Conservation (phyloP, 352 stramenopile genomes). For the Blastocystis sp. region DNA sequence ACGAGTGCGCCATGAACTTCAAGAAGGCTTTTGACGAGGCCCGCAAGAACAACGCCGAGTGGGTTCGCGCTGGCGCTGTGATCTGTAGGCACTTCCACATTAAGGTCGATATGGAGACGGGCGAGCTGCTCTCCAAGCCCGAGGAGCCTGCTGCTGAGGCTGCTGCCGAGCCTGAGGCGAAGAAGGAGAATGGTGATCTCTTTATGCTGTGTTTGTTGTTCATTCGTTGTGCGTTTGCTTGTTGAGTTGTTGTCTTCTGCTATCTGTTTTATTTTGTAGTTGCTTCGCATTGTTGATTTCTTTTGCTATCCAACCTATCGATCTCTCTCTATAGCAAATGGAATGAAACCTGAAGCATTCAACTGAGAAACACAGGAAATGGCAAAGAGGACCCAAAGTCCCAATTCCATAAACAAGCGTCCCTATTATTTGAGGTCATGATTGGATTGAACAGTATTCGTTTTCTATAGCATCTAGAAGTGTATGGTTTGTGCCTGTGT, state of each 20-base stretch:
- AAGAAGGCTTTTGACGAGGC: constrained; percentile 83
- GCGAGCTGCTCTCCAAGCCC: constrained; percentile 25
- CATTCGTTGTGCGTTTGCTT: neutral
- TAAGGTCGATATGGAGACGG: constrained; percentile 69
- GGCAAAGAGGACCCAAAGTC: neutral
- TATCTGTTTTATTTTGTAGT: neutral
- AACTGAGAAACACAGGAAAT: neutral
- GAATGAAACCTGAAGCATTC: too few relatives aligned
- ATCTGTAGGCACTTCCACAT: constrained; percentile 53
- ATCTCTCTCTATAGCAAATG: too few relatives aligned
- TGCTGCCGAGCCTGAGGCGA: constrained; percentile 28
- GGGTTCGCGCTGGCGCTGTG: constrained; percentile 7
- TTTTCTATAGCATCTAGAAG: neutral
- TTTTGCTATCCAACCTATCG: too few relatives aligned
- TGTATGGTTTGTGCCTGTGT: too few relatives aligned
- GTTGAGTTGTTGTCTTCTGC: neutral
- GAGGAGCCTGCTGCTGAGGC: constrained; percentile 49
- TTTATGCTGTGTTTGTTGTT: constrained; percentile 49
- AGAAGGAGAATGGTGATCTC: constrained; percentile 22
- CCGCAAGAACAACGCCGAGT: constrained; percentile 78
- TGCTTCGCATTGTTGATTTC: neutral
- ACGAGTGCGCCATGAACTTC: constrained; percentile 84
- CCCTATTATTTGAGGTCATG: neutral
- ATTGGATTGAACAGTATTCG: neutral
- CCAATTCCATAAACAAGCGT: neutral